phyloP scores from a whole-genome alignment of 176 grass and related monocot genomes.

The Pontederia paniculata region DNA sequence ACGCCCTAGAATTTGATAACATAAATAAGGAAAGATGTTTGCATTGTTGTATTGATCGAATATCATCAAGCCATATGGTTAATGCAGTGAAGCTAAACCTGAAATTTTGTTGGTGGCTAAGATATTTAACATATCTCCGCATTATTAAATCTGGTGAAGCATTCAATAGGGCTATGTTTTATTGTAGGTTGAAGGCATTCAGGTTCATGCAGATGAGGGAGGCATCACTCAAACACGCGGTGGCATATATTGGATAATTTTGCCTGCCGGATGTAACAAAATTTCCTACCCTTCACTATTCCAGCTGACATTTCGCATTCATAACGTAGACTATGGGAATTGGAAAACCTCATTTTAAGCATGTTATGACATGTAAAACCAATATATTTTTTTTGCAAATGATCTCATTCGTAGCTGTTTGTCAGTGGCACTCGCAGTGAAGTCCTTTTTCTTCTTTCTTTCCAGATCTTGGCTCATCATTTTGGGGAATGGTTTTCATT shows the following conservation, averaged over 20 bases:
- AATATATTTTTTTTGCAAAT: neutral
- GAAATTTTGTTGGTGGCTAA: no score
- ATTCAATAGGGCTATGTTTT: neutral
- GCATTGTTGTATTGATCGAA: no score
- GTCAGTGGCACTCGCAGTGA: neutral
- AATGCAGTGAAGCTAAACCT: no score
- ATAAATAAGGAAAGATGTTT: no score
- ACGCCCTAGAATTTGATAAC: no score
- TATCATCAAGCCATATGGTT: no score
- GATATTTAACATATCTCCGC: no score
- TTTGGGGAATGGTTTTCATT: slow-evolving; percentile 99
- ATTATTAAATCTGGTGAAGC: neutral
- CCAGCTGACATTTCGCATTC: no score
- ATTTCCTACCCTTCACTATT: slow-evolving; percentile 1
- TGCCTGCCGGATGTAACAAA: slow-evolving; percentile 89
- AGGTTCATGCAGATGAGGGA: slow-evolving; percentile 95
- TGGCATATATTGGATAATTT: slow-evolving; percentile 98
- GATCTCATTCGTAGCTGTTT: neutral
- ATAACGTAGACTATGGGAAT: no score
- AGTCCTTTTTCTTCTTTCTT: neutral
- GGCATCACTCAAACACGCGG: slow-evolving; percentile 89
- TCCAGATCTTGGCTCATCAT: slow-evolving; percentile 95
- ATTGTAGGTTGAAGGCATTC: slow-evolving; percentile 82
- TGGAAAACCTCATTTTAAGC: no score
- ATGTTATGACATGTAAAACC: no score